Evolutionary conservation across 345 rosid species (phyloP).

Genomic region (Brassica incana): DNA sequence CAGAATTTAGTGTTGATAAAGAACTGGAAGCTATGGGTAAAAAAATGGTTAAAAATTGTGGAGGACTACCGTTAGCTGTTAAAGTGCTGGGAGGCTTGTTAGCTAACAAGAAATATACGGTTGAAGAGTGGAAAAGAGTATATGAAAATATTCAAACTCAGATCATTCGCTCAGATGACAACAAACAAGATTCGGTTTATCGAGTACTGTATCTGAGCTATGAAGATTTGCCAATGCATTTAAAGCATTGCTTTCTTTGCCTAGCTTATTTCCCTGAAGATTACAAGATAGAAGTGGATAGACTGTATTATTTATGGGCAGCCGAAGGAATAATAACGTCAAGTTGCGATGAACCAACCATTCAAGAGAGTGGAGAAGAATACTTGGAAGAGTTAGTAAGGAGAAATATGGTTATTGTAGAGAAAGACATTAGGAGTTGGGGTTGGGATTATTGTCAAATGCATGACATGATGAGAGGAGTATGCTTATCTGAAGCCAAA

Average conservation of each 20-base stretch:
- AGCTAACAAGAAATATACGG: conserved; percentile 3
- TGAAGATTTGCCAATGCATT: conserved; percentile 6
- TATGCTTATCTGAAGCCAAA: conserved; percentile 29
- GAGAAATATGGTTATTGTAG: conserved; percentile 42
- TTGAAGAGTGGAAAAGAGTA: conserved; percentile 18
- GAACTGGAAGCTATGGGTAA: conserved; percentile 12
- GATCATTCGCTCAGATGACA: not conserved
- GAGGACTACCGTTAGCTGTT: conserved; percentile 28
- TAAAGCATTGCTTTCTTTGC: conserved; percentile 34
- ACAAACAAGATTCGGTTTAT: not conserved
- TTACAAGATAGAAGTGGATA: conserved; percentile 24
- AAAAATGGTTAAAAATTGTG: conserved; percentile 19
- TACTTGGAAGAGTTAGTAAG: conserved; percentile 36
- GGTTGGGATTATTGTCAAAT: not conserved
- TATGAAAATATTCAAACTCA: conserved; percentile 1
- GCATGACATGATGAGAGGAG: conserved; percentile 42
- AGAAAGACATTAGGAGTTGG: not conserved
- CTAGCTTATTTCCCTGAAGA: conserved; percentile 30
- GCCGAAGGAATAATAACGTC: conserved; percentile 40
- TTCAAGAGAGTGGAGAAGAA: conserved; percentile 29
- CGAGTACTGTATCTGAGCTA: conserved; percentile 24
- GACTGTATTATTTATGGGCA: conserved; percentile 39
- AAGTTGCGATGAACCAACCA: conserved; percentile 7
- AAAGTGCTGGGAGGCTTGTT: conserved; percentile 27
- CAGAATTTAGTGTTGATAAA: conserved; percentile 4